These are phyloP conservation scores for Penstemon newberryi DNA, from an alignment of 257 asterid genomes.

Conservation along the genomic window DNA sequence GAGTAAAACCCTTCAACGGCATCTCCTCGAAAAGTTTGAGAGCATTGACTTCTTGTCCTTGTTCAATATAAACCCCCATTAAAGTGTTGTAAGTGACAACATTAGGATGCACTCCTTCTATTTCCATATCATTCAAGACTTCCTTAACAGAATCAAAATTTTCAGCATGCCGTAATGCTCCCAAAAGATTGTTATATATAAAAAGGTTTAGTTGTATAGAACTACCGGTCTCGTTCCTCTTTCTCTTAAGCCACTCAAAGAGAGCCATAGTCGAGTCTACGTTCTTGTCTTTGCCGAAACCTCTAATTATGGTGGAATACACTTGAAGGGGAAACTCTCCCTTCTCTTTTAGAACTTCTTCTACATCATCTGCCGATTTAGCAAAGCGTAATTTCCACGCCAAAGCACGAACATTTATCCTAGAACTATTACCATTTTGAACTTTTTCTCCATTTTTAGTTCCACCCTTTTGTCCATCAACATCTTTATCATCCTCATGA, in stretches of 20 bases:
- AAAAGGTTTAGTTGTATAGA: conserved; percentile 54
- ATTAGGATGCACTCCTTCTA: conserved; percentile 60
- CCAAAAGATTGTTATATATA: conserved; percentile 78
- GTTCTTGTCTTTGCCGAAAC: conserved; percentile 76
- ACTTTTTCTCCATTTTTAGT: conserved; percentile 27
- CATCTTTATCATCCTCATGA: neutral
- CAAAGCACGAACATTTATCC: conserved; percentile 65
- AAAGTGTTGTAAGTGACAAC: conserved; percentile 73
- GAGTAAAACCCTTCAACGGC: conserved; percentile 55
- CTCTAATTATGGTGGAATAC: conserved; percentile 68
- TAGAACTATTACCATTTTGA: conserved; percentile 24
- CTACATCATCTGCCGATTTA: conserved; percentile 69
- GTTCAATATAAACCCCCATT: conserved; percentile 72
- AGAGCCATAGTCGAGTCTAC: conserved; percentile 63
- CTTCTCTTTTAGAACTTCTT: conserved; percentile 58
- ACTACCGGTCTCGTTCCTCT: conserved; percentile 44
- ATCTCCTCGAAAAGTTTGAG: conserved; percentile 60
- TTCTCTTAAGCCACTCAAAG: conserved; percentile 81
- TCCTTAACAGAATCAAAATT: conserved; percentile 47
- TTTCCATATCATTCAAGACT: conserved; percentile 60
- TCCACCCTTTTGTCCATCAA: conserved; percentile 21
- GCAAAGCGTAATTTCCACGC: conserved; percentile 50
- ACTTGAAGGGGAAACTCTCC: conserved; percentile 76
- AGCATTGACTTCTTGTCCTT: conserved; percentile 69
- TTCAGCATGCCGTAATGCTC: conserved; percentile 63